phyloP scores from a whole-genome alignment of 2,329 filamentous ascomycete genomes.

The Metarhizium brunneum region DNA sequence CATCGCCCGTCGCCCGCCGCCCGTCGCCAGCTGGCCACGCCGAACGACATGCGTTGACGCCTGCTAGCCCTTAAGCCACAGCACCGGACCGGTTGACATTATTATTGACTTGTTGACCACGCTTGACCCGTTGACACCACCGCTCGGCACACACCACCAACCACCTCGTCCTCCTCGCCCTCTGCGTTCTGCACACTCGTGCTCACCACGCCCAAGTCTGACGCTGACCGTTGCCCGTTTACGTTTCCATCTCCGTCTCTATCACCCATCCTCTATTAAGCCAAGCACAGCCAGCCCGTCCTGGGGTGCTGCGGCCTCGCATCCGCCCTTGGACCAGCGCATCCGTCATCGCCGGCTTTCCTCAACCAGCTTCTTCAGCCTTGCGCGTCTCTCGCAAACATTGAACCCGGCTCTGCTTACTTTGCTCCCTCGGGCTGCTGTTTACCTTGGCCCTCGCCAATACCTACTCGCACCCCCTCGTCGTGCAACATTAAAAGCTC shows the following conservation, averaged over 20 bases:
- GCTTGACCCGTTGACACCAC: too few species aligned
- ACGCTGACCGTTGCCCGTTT: too few species aligned
- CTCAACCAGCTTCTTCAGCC: background rate
- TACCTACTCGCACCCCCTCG: background rate
- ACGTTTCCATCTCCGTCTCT: background rate
- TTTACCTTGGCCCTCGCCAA: background rate
- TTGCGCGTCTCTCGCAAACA: background rate
- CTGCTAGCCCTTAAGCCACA: background rate
- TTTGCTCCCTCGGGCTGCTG: background rate
- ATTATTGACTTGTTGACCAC: too few species aligned
- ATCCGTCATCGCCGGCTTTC: background rate
- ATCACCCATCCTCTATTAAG: background rate
- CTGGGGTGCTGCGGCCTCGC: too few species aligned
- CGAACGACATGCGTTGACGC: background rate
- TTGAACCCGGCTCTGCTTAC: background rate
- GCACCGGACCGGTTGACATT: too few species aligned
- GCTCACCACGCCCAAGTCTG: too few species aligned
- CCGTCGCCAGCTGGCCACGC: background rate
- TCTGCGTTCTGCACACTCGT: too few species aligned
- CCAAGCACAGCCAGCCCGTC: too few species aligned
- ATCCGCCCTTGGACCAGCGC: background rate
- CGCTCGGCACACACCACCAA: too few species aligned
- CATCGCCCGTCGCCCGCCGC: background rate
- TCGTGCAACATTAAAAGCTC: background rate
- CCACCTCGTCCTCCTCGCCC: too few species aligned